Evolutionary conservation across 1,284 basidiomycete species (phyloP), one percentile per base, ranked within the genome.

Genomic region (Marasmius sp.): DNA sequence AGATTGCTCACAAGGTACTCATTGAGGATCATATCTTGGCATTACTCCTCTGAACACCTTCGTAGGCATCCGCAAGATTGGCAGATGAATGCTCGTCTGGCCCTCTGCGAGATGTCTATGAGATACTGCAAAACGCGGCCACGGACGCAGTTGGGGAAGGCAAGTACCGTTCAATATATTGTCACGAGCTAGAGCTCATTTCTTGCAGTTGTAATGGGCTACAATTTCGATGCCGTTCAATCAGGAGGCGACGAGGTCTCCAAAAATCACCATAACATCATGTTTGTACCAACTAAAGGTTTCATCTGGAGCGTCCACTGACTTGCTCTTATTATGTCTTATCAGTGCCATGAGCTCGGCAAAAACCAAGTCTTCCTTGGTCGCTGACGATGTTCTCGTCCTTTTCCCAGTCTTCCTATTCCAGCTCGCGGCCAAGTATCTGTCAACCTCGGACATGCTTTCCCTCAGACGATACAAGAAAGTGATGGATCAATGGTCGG

Each of bases 331-430:
- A 34, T 20, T 8, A 22, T n/a, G 12, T 18, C n/a, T 3, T 57
- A 8, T 2, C 7, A 57, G 56, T 11, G 56, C 56, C 8, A 36
- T 57, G 27, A 47, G 41, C 34, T 57, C 56, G n/a, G 47, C 27
- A 18, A 43, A 39, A 27, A 47, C 61, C 1, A 57, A 58, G 49
- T 27, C 11, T 10, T 58, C 57, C 34, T 50, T 66, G 9, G 51
- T 66, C 33, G 61, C 38, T 3, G 62, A 67, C 16, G 57, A 27
- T 8, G 12, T 65, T 6, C 58, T 62, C n/a, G 58, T 59, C 18
- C 54, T 62, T 36, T 61, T 65, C 10, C 66, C 66, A 9, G 53
- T 39, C 7, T 59, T 55, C 45, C 47, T 65, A 10, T 41, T 65
- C 10, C 59, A 53, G 20, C 27, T 27, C 27, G 5, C n/a, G 1